Percentiles rank a stretch among this genome's conserved stretches.
phyloP scores from a whole-genome alignment of 768 basidiomycete species.

The Psilocybe azurescens region DNA sequence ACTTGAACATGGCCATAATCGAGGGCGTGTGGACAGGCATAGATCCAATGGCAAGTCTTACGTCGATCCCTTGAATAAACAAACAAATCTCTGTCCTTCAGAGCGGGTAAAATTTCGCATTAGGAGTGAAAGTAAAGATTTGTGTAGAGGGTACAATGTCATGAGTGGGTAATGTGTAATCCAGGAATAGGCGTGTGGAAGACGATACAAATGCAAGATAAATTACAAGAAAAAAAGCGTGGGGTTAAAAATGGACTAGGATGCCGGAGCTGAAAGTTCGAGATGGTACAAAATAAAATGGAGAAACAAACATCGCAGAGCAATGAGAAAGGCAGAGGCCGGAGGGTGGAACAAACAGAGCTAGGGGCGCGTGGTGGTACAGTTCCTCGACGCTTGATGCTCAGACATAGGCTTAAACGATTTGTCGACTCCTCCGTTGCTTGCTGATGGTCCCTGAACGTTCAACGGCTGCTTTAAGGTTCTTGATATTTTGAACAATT shows the following conservation, averaged over 20 bases:
- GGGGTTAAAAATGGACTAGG: background rate
- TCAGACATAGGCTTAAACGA: slow-evolving; percentile 35
- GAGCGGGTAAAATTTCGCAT: background rate
- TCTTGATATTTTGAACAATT: slow-evolving; percentile 76
- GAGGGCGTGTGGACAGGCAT: too few species aligned
- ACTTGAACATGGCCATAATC: too few species aligned
- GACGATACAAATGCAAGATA: background rate
- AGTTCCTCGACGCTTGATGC: too few species aligned
- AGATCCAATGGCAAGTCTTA: too few species aligned
- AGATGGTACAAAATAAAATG: background rate
- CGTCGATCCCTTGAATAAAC: too few species aligned
- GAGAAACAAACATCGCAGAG: background rate
- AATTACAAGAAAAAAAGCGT: background rate
- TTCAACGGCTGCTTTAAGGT: slow-evolving; percentile 68
- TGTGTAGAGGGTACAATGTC: background rate
- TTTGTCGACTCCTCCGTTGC: slow-evolving; percentile 67
- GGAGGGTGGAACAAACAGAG: background rate
- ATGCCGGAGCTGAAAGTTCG: background rate
- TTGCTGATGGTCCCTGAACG: slow-evolving; percentile 67
- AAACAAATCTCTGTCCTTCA: too few species aligned
- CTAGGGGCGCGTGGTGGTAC: too few species aligned
- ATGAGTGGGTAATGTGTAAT: background rate
- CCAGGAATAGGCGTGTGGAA: background rate
- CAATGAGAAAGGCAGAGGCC: background rate
- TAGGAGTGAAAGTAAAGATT: background rate